Evolutionary conservation across 805 yeast species (phyloP).

Genomic region (Candida ulmi): DNA sequence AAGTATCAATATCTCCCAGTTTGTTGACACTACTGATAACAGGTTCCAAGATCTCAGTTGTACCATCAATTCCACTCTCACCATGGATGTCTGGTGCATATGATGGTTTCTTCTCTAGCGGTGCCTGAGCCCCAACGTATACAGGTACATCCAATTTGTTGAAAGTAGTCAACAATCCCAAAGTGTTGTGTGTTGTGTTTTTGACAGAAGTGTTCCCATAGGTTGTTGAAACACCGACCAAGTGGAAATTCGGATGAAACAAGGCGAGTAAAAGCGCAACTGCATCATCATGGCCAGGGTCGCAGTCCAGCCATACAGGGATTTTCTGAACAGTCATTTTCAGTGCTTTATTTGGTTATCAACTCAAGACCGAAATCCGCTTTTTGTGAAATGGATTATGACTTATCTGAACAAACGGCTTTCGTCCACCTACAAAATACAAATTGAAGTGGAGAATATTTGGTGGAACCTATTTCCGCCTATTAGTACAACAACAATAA

Average conservation of each 20-base stretch:
- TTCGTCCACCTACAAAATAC: no score
- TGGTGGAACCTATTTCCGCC: no score
- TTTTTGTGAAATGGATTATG: no score
- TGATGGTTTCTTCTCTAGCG: conserved; percentile 44
- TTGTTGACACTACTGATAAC: conserved; percentile 25
- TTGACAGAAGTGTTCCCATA: conserved; percentile 37
- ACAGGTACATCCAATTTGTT: conserved; percentile 43
- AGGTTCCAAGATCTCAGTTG: conserved; percentile 50
- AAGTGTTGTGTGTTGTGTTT: conserved; percentile 63
- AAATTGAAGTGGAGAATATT: no score
- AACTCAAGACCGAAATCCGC: no score
- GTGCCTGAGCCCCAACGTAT: conserved; percentile 57
- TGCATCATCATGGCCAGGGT: conserved; percentile 89
- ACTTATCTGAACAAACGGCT: no score
- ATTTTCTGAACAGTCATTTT: conserved; percentile 26
- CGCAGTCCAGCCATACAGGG: conserved; percentile 88
- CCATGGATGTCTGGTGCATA: conserved; percentile 71
- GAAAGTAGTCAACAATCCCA: conserved; percentile 60
- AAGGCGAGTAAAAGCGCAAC: conserved; percentile 64
- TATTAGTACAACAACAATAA: no score
- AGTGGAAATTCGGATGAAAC: conserved; percentile 42
- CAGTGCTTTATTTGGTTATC: no score
- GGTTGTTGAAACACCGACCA: conserved; percentile 29
- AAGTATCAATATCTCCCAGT: conserved; percentile 34
- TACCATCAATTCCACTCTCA: conserved; percentile 72